Evolutionary conservation across 2,329 filamentous ascomycete genomes (phyloP), one percentile per base, ranked within the genome.

Genomic region (Scytalidium sp.): DNA sequence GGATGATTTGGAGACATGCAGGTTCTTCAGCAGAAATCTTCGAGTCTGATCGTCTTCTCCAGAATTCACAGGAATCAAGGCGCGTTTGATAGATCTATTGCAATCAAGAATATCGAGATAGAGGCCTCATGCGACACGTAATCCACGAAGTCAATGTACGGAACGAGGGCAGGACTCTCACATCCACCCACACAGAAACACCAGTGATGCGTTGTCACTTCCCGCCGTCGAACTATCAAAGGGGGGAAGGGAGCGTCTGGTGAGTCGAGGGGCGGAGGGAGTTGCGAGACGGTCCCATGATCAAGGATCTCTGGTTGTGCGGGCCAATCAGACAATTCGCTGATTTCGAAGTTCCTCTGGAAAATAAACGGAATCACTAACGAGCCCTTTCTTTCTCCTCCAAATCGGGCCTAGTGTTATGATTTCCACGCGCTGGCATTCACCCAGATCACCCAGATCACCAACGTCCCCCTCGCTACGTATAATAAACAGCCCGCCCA

Each of bases 401-500:
- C 17, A 15, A 36, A 36, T 36, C 32, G 8, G 32, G 32, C 32
- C 32, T 36, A 36, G 32, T 36, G 32, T 36, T 36, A 36, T 36
- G 32, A 36, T 36, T 36, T 36, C 32, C 25, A n/a, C 32, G 32
- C 13, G 4, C 32, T 36, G 11, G 13, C 32, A 36, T 10, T 36
- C 32, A 15, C 32, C 32, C 15, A 36, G 32, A 36, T 36, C 32
- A 36, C 32, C 17, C 32, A 36, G 32, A 36, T 36, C 32, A 36
- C 32, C 32, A 36, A 36, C 32, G 32, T 36, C 36, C n/a, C 46
- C 44, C 41, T 53, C 51, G 51, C 48, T 50, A 53, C 41, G 36
- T 43, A 50, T 50, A 49, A 50, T 39, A 53, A 27, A 48, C 23
- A 39, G 36, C 36, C 43, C 48, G 52, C 49, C 53, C 50, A 27